Evolutionary conservation across 208 protist genomes (phyloP), one percentile per base, ranked within the genome.

Genomic region (Strigomonas culicis): DNA sequence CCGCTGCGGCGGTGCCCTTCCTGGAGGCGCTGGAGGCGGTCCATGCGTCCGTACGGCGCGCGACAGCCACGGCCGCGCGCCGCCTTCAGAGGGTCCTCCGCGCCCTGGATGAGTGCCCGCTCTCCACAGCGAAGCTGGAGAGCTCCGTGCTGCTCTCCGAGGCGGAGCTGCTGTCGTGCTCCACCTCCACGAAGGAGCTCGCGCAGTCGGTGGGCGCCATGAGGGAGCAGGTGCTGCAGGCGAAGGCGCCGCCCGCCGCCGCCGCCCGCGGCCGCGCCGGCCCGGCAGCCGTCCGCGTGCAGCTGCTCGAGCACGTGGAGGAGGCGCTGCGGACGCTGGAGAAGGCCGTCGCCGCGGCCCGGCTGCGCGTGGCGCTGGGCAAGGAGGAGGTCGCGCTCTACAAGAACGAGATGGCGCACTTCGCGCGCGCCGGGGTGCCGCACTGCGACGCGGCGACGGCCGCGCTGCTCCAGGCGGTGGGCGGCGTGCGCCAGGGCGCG

Each of bases 321-420:
- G 59, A 74, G 25, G 66, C 66, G 1, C 55, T 92, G n/a, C 52
- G 58, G 22, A 66, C 72, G 25, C 59, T 87, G 15, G 71, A 79
- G 44, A 59, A 52, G 15, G 59, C 32, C 1, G 69, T 90, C 13
- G 74, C 78, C 34, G 51, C 65, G 0, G 70, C 68, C 21, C 74
- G 85, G 0, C 64, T 92, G 34, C 62, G 61, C 4, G 66, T 95
- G 22, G 68, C 79, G 10, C 73, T 95, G 3, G 89, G 86, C 49
- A 93, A 92, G 64, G 86, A 93, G 55, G 86, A 95, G 43, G 34
- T 95, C 13, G 81, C 79, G 4, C 61, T 92, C 3, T 95, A 85
- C 70, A 90, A 88, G 61, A 70, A 57, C 2, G 79, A 92, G 36
- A 74, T 88, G 46, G 77, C 74, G 52, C n/a, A 72, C 28, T 91